Evolutionary conservation across 371 early-diverging fungal species (phyloP).

Genomic region (Cokeromyces recurvatus): DNA sequence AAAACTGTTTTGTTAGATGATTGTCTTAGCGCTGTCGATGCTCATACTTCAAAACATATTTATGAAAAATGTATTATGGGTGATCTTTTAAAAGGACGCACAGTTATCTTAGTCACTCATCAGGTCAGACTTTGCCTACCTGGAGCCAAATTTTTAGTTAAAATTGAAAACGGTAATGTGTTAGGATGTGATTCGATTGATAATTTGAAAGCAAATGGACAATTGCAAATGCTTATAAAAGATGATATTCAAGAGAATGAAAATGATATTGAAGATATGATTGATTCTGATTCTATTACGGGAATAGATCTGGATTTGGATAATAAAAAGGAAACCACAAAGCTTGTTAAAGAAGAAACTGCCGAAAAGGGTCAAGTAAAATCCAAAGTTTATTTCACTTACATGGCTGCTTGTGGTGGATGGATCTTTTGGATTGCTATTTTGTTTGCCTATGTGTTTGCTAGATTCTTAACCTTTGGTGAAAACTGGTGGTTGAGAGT

Average conservation of each 20-base stretch:
- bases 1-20: slow-evolving; percentile 77
- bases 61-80: slow-evolving; percentile 64
- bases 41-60: slow-evolving; percentile 83
- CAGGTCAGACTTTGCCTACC: slow-evolving; percentile 73
- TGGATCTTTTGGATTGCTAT: slow-evolving; percentile 46
- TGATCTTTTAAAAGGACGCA: slow-evolving; percentile 66
- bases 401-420: slow-evolving; percentile 67
- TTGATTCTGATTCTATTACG: slow-evolving; percentile 46
- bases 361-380: slow-evolving; percentile 54
- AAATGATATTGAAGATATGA: slow-evolving; percentile 12
- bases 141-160: slow-evolving; percentile 64
- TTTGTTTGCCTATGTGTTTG: slow-evolving; percentile 40
- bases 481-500: slow-evolving; percentile 31
- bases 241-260: slow-evolving; percentile 8
- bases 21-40: slow-evolving; percentile 78
- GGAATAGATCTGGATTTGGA: slow-evolving; percentile 21
- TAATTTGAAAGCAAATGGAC: slow-evolving; percentile 9
- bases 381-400: slow-evolving; percentile 54
- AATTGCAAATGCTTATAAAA: slow-evolving; percentile 8
- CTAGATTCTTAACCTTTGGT: slow-evolving; percentile 42
- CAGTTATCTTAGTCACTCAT: slow-evolving; percentile 84
- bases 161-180: slow-evolving; percentile 64
- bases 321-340: slow-evolving; percentile 24
- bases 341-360: slow-evolving; percentile 41
- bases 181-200: slow-evolving; percentile 24